Evolutionary conservation across 2,329 filamentous ascomycete species (phyloP).

Genomic region (Xylaria sp.): DNA sequence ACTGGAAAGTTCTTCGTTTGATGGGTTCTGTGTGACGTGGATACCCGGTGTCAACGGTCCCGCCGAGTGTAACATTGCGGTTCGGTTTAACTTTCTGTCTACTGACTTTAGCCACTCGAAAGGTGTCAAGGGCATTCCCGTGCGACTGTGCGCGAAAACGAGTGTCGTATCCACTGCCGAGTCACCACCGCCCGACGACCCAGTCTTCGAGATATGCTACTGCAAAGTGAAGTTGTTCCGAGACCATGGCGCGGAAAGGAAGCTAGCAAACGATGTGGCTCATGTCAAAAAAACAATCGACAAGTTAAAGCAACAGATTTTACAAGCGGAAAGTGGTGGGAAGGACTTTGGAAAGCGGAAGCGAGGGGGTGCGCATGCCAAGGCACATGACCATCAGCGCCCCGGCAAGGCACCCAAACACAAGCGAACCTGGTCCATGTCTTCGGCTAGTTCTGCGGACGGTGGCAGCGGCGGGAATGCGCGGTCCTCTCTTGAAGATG

Average conservation of each 20-base stretch:
- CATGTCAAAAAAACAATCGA: slow-evolving; percentile 98
- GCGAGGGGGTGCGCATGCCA: slow-evolving; percentile 59
- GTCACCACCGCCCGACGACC: slow-evolving; percentile 59
- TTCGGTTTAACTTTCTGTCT: slow-evolving; percentile 97
- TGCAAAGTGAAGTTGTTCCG: slow-evolving; percentile 98
- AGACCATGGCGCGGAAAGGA: slow-evolving; percentile 94
- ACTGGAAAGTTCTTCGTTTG: slow-evolving; percentile 83
- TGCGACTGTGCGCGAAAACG: slow-evolving; percentile 92
- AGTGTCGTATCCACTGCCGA: slow-evolving; percentile 67
- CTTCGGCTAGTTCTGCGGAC: slow-evolving; percentile 74
- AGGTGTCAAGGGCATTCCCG: slow-evolving; percentile 96
- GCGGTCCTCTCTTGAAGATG: slow-evolving; percentile 73
- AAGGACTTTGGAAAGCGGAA: slow-evolving; percentile 76
- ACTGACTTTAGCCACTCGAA: slow-evolving; percentile 99
- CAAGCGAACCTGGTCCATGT: slow-evolving; percentile 95
- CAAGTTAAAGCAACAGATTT: slow-evolving; percentile 93
- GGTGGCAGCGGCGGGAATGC: slow-evolving; percentile 54
- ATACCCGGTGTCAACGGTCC: slow-evolving; percentile 75
- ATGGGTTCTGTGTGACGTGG: slow-evolving; percentile 94
- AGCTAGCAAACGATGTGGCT: slow-evolving; percentile 91
- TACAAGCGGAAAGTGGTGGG: slow-evolving; percentile 76
- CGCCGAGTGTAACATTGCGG: slow-evolving; percentile 84
- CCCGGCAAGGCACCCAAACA: slow-evolving; percentile 89
- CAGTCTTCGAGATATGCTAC: slow-evolving; percentile 80
- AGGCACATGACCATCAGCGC: slow-evolving; percentile 63